Conservation (phyloP, 306 rosid genomes). For the Boehmeria nivea region DNA sequence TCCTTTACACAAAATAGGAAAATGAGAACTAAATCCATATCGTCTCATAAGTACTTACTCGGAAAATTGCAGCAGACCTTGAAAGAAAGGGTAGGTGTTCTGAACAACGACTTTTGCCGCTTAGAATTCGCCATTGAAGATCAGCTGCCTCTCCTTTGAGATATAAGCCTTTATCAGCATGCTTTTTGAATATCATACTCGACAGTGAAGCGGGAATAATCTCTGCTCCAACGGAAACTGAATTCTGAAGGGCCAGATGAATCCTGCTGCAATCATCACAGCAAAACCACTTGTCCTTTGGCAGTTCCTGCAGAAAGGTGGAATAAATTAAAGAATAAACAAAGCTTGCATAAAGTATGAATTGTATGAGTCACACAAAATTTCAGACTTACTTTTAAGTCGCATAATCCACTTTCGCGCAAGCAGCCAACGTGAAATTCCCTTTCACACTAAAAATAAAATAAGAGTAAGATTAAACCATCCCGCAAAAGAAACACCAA, state of each 20-base stretch:
- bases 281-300: constrained; percentile 99
- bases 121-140: constrained; percentile 85
- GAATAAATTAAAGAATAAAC: constrained; percentile 2
- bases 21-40: background rate
- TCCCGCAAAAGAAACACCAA: background rate
- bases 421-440: constrained; percentile 98
- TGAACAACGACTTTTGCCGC: constrained; percentile 88
- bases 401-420: constrained; percentile 71
- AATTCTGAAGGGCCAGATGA: constrained; percentile 58
- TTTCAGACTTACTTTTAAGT: constrained; percentile 60
- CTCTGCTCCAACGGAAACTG: constrained; percentile 66
- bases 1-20: too few relatives aligned
- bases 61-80: constrained; percentile 86
- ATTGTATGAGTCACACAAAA: constrained; percentile 7
- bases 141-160: constrained; percentile 43
- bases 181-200: constrained; percentile 54
- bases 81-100: constrained; percentile 92
- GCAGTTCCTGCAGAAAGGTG: constrained; percentile 62
- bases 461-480: constrained; percentile 10
- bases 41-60: constrained; percentile 42
- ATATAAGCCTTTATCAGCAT: constrained; percentile 58
- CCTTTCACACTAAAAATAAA: constrained; percentile 80
- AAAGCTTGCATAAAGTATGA: background rate
- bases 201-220: constrained; percentile 53
- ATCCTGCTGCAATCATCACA: constrained; percentile 77